Percentiles rank a stretch among this genome's conserved stretches.
phyloP scores from a whole-genome alignment of 148 eudicot species.

The Rheum nobile region DNA sequence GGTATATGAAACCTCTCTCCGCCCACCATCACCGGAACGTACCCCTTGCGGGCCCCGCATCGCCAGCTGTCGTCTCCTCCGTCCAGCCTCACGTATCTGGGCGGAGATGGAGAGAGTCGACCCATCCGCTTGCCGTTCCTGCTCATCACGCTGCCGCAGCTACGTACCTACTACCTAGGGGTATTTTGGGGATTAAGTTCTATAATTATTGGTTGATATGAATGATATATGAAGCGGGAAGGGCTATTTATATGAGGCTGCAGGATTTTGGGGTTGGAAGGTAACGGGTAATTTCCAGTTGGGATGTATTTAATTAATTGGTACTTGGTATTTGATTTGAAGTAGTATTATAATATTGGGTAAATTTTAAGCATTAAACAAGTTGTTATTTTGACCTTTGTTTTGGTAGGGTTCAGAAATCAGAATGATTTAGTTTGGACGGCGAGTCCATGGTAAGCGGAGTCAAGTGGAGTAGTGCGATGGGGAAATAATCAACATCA shows the following conservation, averaged over 20 bases:
- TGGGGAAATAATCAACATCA: background rate
- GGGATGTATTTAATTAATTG: background rate
- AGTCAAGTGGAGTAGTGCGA: background rate
- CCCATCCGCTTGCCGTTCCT: background rate
- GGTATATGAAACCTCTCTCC: conserved; percentile 17
- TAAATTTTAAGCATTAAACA: background rate
- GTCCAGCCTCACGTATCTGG: no score
- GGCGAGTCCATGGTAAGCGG: background rate
- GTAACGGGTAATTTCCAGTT: background rate
- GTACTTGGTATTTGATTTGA: background rate
- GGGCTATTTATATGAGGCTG: background rate
- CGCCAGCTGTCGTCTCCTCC: background rate
- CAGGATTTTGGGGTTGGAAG: background rate
- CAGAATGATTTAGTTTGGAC: no score
- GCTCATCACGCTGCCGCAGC: background rate
- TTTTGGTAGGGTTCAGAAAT: no score
- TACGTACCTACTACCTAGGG: background rate
- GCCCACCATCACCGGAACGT: conserved; percentile 20
- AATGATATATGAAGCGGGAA: background rate
- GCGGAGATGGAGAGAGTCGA: no score
- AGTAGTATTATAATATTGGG: background rate
- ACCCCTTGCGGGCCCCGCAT: conserved; percentile 6
- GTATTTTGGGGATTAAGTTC: background rate
- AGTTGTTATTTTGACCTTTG: background rate
- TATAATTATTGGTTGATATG: background rate